Base-by-base conservation (phyloP, 2,329 filamentous ascomycete species). In the Lizonia empirigonia region DNA sequence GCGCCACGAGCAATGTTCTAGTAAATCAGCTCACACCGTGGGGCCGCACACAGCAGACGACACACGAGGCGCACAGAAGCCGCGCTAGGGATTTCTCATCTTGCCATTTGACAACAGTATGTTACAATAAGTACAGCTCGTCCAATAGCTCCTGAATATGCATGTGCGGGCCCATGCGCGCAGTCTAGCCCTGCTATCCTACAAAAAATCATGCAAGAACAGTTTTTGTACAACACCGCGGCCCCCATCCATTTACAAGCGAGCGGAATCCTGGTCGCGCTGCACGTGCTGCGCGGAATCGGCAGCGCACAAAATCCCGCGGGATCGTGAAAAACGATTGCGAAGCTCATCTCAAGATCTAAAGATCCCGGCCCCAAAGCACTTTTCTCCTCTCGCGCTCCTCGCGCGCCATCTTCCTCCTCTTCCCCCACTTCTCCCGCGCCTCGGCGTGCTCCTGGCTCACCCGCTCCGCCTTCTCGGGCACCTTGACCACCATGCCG, bases 401-500 rank as follows among this genome's bases (percentile, higher is more conserved):
- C 68, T 86, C 82, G 56, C 84, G 79, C 33, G 85, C 85, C 72
- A 80, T 78, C 55, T 77, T 78, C 71, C 82, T 81, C 73, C 79
- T 80, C 41, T 69, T 67, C 24, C 85, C 85, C 85, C 85, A 88
- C 71, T 76, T 79, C 48, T 73, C 77, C 75, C 84, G 83, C 35
- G 82, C 77, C 37, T 73, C 78, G 63, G 82, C 79, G 62, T 84
- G 66, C 59, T 74, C 80, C 77, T 55, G 79, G 32, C 71, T 70
- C 9, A 77, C 74, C 53, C 68, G 60, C 59, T 71, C 68, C 52
- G 71, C 73, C 69, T 76, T 76, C 47, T 68, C 71, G 46, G 68
- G 60, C 34, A 60, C 65, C 53, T 79, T 80, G 23, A 80, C 81
- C 56, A 85, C 81, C 75, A 86, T 76, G 8, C 80, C 80, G 36